Evolutionary conservation across 257 asterid species (phyloP), one percentile per base, ranked within the genome.

Genomic region (Hygrophila difformis): DNA sequence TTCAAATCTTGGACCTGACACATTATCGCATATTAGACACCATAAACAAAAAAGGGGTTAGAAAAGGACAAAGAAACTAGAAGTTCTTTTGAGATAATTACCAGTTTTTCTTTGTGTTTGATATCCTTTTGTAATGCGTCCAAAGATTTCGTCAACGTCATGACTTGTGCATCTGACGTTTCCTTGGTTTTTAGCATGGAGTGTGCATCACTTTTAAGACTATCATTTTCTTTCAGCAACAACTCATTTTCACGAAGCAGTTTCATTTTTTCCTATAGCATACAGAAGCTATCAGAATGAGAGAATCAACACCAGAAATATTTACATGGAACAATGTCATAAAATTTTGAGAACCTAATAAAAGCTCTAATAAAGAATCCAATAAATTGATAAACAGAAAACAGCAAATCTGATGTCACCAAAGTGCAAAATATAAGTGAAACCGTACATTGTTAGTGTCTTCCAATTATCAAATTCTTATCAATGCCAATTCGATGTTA

Each of bases 51-150:
- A 33, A 0, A 33, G 10, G 12, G 8, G 10, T 5, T 2, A 33
- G 37, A 33, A 9, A 16, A 31, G 42, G 47, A 51, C 58, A 41
- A 45, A 26, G 31, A 39, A 24, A 53, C 33, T 14, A 46, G 22
- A 56, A 39, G 42, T 17, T 44, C 14, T 11, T 33, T 44, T 17
- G 47, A 50, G 53, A 51, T 31, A 60, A 39, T 46, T 70, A 86
- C 98, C 84, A 54, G 57, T 47, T 46, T 69, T 37, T 80, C 96
- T 67, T 76, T 91, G 44, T 86, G 95, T 78, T 91, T 86, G 53
- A 78, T 72, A 63, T 86, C 94, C 62, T 82, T 86, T 77, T 86
- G 99, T 41, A 82, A 77, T 46, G 74, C 62, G 68, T 85, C 98
- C 62, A 82, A 52, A 18, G 98, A 89, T 61, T 75, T 85, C 61